Base-by-base conservation (phyloP, 2,329 filamentous ascomycete genomes). In the Cryphonectria carpinicola region DNA sequence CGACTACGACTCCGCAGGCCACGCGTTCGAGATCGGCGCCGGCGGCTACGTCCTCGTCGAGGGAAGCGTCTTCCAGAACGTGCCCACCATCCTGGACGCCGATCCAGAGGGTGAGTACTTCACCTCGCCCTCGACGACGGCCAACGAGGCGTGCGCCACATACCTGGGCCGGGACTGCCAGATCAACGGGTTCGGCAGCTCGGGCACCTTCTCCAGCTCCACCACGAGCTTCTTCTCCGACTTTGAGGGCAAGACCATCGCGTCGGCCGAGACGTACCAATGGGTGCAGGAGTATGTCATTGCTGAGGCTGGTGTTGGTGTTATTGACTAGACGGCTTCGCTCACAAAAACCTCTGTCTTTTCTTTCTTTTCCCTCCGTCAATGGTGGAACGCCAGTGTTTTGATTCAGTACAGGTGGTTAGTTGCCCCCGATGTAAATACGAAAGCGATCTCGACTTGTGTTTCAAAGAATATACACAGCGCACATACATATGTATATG, bases 11-110 rank as follows among this genome's bases (percentile, higher is more conserved):
- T 86, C 84, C 78, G 77, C 79, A 28, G 85, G 85, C 65, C 88
- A 90, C 79, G 85, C 87, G n/a, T 89, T 90, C 77, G 88, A 88
- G 78, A 78, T 84, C 64, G 81, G 81, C 67, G 64, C 77, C 7
- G 83, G 82, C 58, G 80, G 75, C 66, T 81, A 80, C 74, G 82
- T 87, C 60, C 80, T 89, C 32, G 84, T 84, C 2, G 87, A 89
- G 79, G 88, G 87, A 52, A 89, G 87, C 75, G 79, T 86, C 64
- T 89, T 89, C 82, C 83, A 88, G 78, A 85, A 87, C 74, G 83
- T 89, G 68, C 76, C 78, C 19, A 79, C 80, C 28, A 77, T 81
- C 28, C 78, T 85, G 63, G 81, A 84, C 71, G 64, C 75, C n/a
- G 65, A 73, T 43, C 69, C 67, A 37, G 25, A 43, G 11, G 74